Evolutionary conservation across 257 asterid genomes (phyloP), one percentile per base, ranked within the genome.

Genomic region (Scutellaria minor): DNA sequence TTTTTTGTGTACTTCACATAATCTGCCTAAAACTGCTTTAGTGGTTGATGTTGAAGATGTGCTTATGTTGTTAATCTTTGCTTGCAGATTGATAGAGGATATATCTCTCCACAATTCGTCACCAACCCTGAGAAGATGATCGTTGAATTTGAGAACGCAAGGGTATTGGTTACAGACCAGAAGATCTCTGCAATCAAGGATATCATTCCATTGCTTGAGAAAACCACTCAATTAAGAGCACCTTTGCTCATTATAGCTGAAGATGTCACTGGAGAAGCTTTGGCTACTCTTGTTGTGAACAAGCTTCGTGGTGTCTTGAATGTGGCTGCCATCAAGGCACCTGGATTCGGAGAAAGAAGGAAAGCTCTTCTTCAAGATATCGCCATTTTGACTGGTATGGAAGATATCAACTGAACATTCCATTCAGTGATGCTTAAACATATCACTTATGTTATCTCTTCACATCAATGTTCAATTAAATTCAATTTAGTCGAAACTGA

Each of bases 321-420:
- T 71, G 98, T 93, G 77, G 97, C 96, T 82, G 96, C 98, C 66
- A 91, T 93, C 81, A 93, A 91, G 81, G 97, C 98, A 24, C 96
- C 98, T 15, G 90, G 97, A 40, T 93, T 93, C 74, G 98, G 96
- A 50, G 98, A 93, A 77, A 81, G 98, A 72, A 91, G 96, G 66
- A 93, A 93, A 82, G 93, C 98, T 22, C 87, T 93, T 77, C 96
- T 93, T 73, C 98, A 93, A 81, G 98, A 93, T 85, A 89, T 91
- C 52, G 98, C 97, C 68, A 89, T 93, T 55, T 77, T 91, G 77
- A 93, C 98, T 4, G 98, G 98, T 93, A 79, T 53, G 47, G 42
- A 9, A 8, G 6, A 64, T 44, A 4, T 47, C 59, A n/a, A 39
- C 39, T 0, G 3, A 69, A 27, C 11, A 12, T 55, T 62, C 41